These are phyloP conservation scores for Evansstolkia leycettana DNA, from an alignment of 495 filamentous ascomycete genomes.

Conservation along the genomic window DNA sequence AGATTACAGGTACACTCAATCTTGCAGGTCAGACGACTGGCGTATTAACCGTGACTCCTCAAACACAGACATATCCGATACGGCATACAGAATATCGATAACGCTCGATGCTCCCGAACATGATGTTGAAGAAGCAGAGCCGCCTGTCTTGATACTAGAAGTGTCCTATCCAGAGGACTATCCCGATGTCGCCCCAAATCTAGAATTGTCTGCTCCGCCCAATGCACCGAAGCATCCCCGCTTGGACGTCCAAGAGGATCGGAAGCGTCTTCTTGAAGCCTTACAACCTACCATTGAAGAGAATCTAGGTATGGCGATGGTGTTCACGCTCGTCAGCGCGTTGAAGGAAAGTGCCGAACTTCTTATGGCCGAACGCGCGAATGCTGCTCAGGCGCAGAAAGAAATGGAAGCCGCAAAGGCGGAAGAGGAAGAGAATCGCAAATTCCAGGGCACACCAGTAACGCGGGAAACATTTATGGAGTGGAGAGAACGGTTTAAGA, in stretches of 20 bases:
- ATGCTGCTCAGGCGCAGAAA: slow-evolving; percentile 42
- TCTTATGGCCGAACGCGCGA: slow-evolving; percentile 58
- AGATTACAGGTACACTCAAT: slow-evolving; percentile 62
- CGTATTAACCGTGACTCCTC: slow-evolving; percentile 2
- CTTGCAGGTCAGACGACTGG: not conserved
- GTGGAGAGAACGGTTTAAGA: slow-evolving; percentile 70
- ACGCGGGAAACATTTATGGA: slow-evolving; percentile 69
- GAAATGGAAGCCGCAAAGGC: slow-evolving; percentile 56
- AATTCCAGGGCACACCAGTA: slow-evolving; percentile 87
- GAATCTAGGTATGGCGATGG: slow-evolving; percentile 95
- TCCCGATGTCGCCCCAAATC: slow-evolving; percentile 69
- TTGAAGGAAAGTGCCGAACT: slow-evolving; percentile 81
- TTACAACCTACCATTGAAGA: slow-evolving; percentile 66
- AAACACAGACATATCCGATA: slow-evolving; percentile 68
- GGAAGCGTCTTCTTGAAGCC: slow-evolving; percentile 51
- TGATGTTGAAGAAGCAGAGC: slow-evolving; percentile 38
- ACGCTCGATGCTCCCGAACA: slow-evolving; percentile 58
- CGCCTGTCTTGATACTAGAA: slow-evolving; percentile 54
- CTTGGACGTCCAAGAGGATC: slow-evolving; percentile 56
- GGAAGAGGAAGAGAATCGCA: slow-evolving; percentile 88
- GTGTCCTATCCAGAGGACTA: slow-evolving; percentile 80
- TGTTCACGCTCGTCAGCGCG: slow-evolving; percentile 78
- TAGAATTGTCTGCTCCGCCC: slow-evolving; percentile 61
- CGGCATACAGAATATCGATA: slow-evolving; percentile 73
- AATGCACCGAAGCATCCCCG: slow-evolving; percentile 54